These are phyloP conservation scores for Magnolia sinica DNA, from an alignment of 164 flowering plant genomes.

Conservation along the genomic window DNA sequence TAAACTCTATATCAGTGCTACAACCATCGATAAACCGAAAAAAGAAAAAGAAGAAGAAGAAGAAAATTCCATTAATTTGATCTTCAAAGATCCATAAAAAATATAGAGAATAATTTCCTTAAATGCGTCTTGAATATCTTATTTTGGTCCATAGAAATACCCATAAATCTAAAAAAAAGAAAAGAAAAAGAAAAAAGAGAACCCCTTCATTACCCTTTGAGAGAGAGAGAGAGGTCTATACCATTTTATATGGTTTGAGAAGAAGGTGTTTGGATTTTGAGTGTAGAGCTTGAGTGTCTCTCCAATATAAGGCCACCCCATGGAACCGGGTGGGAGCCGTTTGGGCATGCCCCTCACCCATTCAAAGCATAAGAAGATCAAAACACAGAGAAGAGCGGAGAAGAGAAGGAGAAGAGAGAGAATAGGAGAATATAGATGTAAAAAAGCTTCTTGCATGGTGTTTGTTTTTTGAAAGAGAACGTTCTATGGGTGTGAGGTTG, in stretches of 20 bases:
- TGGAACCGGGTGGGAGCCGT: slow-evolving; percentile 77
- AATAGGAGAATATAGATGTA: not conserved
- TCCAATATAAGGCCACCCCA: slow-evolving; percentile 94
- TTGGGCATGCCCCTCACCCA: slow-evolving; percentile 11
- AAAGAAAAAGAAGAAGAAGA: no score
- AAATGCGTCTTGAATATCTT: no score
- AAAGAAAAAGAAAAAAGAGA: not conserved
- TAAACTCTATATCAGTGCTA: no score
- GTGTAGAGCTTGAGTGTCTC: slow-evolving; percentile 79
- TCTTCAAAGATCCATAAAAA: no score
- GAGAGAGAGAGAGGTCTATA: slow-evolving; percentile 10
- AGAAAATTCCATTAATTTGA: no score
- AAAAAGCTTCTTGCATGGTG: not conserved
- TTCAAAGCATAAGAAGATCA: not conserved
- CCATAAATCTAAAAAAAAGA: no score
- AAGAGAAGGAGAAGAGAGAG: slow-evolving; percentile 14
- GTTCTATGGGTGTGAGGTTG: no score
- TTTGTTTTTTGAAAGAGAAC: no score
- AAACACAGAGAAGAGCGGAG: not conserved
- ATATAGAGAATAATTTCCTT: no score
- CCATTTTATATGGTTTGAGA: slow-evolving; percentile 56
- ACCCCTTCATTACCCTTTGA: not conserved
- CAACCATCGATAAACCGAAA: no score
- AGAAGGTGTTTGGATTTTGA: slow-evolving; percentile 71
- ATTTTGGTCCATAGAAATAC: no score